Base-by-base conservation (phyloP, 257 asterid genomes). In the Gentiana dahurica region DNA sequence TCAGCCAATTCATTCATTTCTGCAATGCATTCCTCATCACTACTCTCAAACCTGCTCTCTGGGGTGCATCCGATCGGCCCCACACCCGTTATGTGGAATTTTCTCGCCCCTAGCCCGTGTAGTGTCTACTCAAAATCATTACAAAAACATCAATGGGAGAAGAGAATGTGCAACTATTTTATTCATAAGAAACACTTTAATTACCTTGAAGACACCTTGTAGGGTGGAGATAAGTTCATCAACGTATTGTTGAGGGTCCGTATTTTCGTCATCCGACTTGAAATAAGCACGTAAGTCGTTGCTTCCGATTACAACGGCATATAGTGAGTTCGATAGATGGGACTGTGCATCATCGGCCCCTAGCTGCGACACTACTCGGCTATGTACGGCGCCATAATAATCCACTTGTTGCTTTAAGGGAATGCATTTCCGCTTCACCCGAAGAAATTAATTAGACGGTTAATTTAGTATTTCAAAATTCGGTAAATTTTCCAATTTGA, bases 31-130 rank as follows among this genome's bases (percentile, higher is more conserved):
- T 76, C 89, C 15, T 69, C 63, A 4, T 65, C 78, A 4, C 68
- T 36, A 49, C 55, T 74, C 8, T 47, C 41, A 13, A n/a, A 60
- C 62, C 94, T 68, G 36, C 68, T 77, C 41, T 53, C 71, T 6
- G 96, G 96, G 3, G 83, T 75, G 53, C 96, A 87, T 12, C 96
- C 96, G 3, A 87, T 63, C 3, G 81, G 61, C 34, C 79, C 65
- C 34, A 79, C 32, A 4, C 85, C 89, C 3, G 62, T 55, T 0
- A 78, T 35, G 33, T 77, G 33, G 36, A 84, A 75, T 58, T 82
- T 87, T 15, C 84, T 76, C 38, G 73, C 96, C 53, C 96, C 94
- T 12, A 82, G 49, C 12, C 53, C 73, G 24, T 84, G 53, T 32
- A 84, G 41, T 51, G 69, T 65, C 92, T 87, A 71, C 34, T 46